Evolutionary conservation across 306 rosid genomes (phyloP).

Genomic region (Notholithocarpus densiflorus): DNA sequence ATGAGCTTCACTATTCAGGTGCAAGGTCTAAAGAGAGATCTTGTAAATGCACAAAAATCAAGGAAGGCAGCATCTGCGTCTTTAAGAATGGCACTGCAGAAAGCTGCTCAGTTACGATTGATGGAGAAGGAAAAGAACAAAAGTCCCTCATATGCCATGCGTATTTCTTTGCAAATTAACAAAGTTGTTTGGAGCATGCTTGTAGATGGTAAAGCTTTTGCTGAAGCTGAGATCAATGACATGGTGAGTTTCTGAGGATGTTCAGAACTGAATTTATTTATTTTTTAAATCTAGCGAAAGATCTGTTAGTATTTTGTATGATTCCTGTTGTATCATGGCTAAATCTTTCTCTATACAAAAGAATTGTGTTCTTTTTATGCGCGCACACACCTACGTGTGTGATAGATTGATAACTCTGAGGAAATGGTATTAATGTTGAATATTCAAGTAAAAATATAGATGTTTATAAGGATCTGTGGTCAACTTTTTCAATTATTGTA

Average conservation of each 20-base stretch:
- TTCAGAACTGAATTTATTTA: neutral
- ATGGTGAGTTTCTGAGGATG: conserved; percentile 59
- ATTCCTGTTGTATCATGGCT: neutral
- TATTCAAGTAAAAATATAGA: neutral
- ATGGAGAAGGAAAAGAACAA: conserved; percentile 95
- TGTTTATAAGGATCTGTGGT: neutral
- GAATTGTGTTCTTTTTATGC: neutral
- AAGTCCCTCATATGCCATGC: conserved; percentile 98
- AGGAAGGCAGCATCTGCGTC: conserved; percentile 86
- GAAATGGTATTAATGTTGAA: neutral
- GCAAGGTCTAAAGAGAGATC: conserved; percentile 85
- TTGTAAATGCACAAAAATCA: conserved; percentile 69
- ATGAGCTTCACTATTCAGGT: conserved; percentile 52
- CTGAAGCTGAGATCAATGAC: conserved; percentile 95
- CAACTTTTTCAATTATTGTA: neutral
- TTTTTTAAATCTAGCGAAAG: conserved; percentile 11
- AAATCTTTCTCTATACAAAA: neutral
- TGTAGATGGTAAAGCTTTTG: conserved; percentile 97
- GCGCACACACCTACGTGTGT: neutral
- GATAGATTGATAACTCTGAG: neutral
- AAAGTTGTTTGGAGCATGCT: conserved; percentile 99
- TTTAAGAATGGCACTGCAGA: conserved; percentile 77
- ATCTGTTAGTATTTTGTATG: neutral
- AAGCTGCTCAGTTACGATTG: conserved; percentile 84
- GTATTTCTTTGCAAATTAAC: conserved; percentile 84